Evolutionary conservation across 108 stramenopile genomes (phyloP).

Genomic region (Pseudonitzschia multistriata): DNA sequence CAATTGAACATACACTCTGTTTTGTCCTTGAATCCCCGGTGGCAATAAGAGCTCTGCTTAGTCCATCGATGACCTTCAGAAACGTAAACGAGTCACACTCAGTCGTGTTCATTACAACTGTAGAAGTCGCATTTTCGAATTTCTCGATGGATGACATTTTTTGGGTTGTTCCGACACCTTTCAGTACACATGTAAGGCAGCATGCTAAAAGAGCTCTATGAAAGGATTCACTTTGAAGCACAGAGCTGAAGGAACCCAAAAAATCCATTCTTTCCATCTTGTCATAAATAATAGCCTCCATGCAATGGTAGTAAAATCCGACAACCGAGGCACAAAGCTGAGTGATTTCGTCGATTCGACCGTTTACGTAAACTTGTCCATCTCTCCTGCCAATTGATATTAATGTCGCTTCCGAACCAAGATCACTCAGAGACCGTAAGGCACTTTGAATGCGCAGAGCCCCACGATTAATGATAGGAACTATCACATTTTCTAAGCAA

Average conservation of each 20-base stretch:
- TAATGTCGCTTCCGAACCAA: background rate
- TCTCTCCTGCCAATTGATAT: constrained; percentile 9
- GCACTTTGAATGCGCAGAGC: constrained; percentile 10
- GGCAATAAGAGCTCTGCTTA: constrained; percentile 22
- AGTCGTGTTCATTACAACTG: constrained; percentile 14
- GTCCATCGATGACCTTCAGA: constrained; percentile 41
- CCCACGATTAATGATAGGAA: constrained; percentile 29
- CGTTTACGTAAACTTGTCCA: constrained; percentile 13
- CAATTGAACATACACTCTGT: constrained; percentile 8
- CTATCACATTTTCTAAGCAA: constrained; percentile 19
- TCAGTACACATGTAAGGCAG: constrained; percentile 27
- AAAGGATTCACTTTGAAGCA: constrained; percentile 23
- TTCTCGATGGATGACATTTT: constrained; percentile 17
- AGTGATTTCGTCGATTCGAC: constrained; percentile 10
- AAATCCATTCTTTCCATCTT: constrained; percentile 30
- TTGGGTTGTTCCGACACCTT: constrained; percentile 28
- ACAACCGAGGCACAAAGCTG: constrained; percentile 31
- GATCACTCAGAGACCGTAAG: background rate
- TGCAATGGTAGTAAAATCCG: constrained; percentile 36
- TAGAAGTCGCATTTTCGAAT: constrained; percentile 4
- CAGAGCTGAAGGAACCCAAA: constrained; percentile 13
- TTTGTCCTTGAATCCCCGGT: background rate
- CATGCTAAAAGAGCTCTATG: constrained; percentile 39
- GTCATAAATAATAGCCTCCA: constrained; percentile 33
- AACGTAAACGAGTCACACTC: constrained; percentile 31